Base-by-base conservation (phyloP, 2,329 filamentous ascomycete species). In the Botryotinia narcissicola region DNA sequence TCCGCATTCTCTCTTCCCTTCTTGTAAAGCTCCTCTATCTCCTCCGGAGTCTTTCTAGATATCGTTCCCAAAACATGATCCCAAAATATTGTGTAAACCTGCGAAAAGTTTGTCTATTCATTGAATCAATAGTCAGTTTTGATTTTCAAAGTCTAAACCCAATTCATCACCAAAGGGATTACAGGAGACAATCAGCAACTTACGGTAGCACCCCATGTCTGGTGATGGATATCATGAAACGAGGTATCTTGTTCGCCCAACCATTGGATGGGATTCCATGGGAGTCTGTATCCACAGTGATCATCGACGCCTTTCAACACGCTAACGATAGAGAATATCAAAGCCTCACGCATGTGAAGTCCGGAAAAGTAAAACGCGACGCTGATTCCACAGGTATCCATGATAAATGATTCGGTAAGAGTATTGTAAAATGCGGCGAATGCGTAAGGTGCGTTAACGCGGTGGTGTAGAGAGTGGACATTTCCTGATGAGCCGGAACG, bases 341-440 rank as follows among this genome's bases (percentile, higher is more conserved):
- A 93, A 78, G 90, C 91, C 81, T 97, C 93, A 71, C 94, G 90
- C 68, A 90, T 86, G 29, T 89, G 93, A 92, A 98, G 92, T 74
- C 91, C 87, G 0, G 93, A 89, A 20, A 92, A 81, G 79, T 97
- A 90, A 84, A 95, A 97, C 32, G 89, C 92, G 57, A 97, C 81
- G n/a, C 92, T 93, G 18, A 94, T 92, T 73, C 95, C 95, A 25
- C 93, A 87, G 0, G 94, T 97, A 81, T 98, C 95, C 75, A 98
- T 88, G 42, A 97, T 86, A 80, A 98, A 96, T 22, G 94, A 94
- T 83, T 98, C 95, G 61, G 97, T 84, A 0, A 94, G 94, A 81
- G 97, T 95, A 83, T 97, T 97, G 87, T 98, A 98, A n/a, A 98
- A 88, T 35, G 95, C 95, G 72, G 95, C 95, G 82, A 95, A 98